Evolutionary conservation across 345 rosid species (phyloP).

Genomic region (Syzygium grande): DNA sequence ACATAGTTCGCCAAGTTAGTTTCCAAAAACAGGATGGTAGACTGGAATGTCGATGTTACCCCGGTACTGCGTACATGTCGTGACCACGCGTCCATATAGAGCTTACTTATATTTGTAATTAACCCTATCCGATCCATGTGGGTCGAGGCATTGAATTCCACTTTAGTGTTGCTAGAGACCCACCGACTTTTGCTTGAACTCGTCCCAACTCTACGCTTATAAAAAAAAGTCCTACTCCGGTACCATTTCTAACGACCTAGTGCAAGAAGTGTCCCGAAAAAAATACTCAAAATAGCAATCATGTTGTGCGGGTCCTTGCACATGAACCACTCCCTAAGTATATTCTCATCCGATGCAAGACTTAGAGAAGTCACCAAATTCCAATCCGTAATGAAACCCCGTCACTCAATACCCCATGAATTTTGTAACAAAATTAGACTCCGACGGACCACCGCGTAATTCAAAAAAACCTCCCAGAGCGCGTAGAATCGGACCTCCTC

Average conservation of each 20-base stretch:
- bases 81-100: neutral
- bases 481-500: fast-evolving
- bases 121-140: neutral
- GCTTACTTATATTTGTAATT: neutral
- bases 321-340: neutral
- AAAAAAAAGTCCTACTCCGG: neutral
- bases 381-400: no score
- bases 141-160: neutral
- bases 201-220: fast-evolving
- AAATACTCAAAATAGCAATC: no score
- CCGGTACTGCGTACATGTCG: no score
- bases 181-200: neutral
- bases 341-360: neutral
- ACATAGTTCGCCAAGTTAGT: no score
- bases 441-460: neutral
- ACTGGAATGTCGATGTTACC: no score
- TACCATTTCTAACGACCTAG: neutral
- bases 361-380: no score
- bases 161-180: neutral
- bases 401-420: no score
- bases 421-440: neutral
- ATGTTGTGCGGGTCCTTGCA: neutral
- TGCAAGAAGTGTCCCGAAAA: neutral
- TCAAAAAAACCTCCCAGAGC: neutral
- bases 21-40: no score